Evolutionary conservation across 2,329 filamentous ascomycete genomes (phyloP).

Genomic region (Ceratocystis destructans): DNA sequence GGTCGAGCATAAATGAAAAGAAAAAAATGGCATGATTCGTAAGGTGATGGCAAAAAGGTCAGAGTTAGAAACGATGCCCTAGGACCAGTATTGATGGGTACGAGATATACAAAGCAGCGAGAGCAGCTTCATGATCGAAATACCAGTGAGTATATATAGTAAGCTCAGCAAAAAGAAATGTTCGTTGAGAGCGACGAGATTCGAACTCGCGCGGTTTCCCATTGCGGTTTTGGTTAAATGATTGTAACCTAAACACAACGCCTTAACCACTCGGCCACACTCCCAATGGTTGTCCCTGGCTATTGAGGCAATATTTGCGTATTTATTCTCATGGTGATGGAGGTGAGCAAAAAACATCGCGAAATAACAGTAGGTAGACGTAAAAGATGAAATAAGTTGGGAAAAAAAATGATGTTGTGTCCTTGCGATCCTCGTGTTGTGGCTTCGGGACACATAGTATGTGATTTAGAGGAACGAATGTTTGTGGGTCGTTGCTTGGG

Average conservation of each 20-base stretch:
- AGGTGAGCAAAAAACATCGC: no score
- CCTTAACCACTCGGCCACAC: constrained; percentile 44
- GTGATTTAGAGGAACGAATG: no score
- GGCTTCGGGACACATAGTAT: no score
- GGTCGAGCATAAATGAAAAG: constrained; percentile 41
- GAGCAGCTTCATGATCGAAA: not conserved
- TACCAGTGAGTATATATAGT: not conserved
- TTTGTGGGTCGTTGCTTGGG: no score
- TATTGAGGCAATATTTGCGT: not conserved
- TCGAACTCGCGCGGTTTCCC: constrained; percentile 39
- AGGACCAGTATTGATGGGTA: not conserved
- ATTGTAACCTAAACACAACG: constrained; percentile 38
- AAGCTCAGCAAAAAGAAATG: constrained; percentile 19
- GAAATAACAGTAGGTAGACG: no score
- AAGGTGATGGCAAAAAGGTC: constrained; percentile 1
- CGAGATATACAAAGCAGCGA: not conserved
- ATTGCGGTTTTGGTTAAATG: constrained; percentile 28
- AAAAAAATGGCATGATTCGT: not conserved
- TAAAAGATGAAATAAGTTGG: no score
- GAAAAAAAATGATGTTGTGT: no score
- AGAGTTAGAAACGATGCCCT: not conserved
- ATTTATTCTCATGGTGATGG: not conserved
- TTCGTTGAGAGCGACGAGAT: constrained; percentile 34
- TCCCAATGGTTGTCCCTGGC: constrained; percentile 22
- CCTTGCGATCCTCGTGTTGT: no score